These are phyloP conservation scores for Aspergillus tamarii DNA, from an alignment of 2,329 filamentous ascomycete genomes.

Conservation along the genomic window DNA sequence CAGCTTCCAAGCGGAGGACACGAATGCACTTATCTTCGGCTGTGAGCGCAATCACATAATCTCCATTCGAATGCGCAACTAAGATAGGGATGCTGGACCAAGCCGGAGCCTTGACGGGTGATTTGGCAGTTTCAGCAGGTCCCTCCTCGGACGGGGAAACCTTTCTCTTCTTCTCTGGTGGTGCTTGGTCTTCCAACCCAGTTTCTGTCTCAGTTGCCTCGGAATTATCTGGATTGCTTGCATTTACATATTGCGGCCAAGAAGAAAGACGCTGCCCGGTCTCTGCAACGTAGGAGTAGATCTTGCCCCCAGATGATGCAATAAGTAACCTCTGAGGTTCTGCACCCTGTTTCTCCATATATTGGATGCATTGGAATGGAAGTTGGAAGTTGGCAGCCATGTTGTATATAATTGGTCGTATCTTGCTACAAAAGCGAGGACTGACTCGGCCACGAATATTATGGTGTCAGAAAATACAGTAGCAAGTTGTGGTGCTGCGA, in stretches of 20 bases:
- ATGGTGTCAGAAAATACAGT: slow-evolving; percentile 9
- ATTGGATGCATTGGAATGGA: slow-evolving; percentile 68
- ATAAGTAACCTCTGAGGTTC: slow-evolving; percentile 60
- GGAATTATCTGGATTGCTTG: slow-evolving; percentile 30
- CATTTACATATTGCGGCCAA: slow-evolving; percentile 55
- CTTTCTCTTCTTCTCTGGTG: slow-evolving; percentile 51
- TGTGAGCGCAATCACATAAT: slow-evolving; percentile 76
- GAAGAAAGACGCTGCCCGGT: slow-evolving; percentile 62
- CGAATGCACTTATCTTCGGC: slow-evolving; percentile 90
- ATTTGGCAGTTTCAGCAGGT: slow-evolving; percentile 16
- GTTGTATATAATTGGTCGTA: slow-evolving; percentile 5
- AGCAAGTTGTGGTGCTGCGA: neutral
- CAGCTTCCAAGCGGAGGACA: slow-evolving; percentile 71
- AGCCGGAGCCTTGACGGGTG: slow-evolving; percentile 19
- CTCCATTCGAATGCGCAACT: slow-evolving; percentile 63
- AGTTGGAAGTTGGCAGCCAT: slow-evolving; percentile 42
- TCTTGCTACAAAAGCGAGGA: neutral
- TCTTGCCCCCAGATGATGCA: slow-evolving; percentile 71
- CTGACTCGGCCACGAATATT: neutral
- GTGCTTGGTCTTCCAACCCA: slow-evolving; percentile 34
- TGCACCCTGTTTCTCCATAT: slow-evolving; percentile 31
- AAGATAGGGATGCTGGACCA: slow-evolving; percentile 71
- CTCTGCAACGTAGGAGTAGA: slow-evolving; percentile 68
- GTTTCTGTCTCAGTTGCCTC: slow-evolving; percentile 25
- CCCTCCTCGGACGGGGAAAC: slow-evolving; percentile 35